phyloP scores from a whole-genome alignment of 352 stramenopile genomes.

The Globisporangium solare region DNA sequence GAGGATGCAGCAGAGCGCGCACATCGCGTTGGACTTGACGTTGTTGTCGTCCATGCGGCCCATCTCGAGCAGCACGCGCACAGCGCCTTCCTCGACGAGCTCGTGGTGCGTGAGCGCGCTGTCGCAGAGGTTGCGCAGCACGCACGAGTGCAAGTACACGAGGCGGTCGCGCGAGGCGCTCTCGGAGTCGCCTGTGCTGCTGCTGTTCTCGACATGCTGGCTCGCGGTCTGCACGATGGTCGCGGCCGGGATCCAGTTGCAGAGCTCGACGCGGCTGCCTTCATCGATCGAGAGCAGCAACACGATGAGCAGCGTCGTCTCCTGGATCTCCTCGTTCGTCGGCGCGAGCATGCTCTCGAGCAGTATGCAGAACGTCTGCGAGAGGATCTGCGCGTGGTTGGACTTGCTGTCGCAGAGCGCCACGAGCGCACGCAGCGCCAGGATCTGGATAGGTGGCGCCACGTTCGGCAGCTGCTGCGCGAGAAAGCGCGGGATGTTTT shows the following conservation, averaged over 20 bases:
- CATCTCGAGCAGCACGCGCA: slow-evolving; percentile 63
- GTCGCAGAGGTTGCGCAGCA: slow-evolving; percentile 68
- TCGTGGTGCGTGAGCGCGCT: slow-evolving; percentile 72
- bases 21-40: slow-evolving; percentile 66
- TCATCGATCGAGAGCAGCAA: slow-evolving; percentile 59
- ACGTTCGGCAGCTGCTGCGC: slow-evolving; percentile 39
- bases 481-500: slow-evolving; percentile 65
- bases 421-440: slow-evolving; percentile 45
- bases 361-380: slow-evolving; percentile 42
- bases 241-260: slow-evolving; percentile 53
- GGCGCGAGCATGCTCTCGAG: slow-evolving; percentile 40
- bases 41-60: slow-evolving; percentile 36
- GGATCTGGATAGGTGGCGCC: slow-evolving; percentile 27
- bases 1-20: slow-evolving; percentile 59
- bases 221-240: slow-evolving; percentile 31
- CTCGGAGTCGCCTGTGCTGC: not conserved
- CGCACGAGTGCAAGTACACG: slow-evolving; percentile 58
- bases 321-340: slow-evolving; percentile 37
- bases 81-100: slow-evolving; percentile 46
- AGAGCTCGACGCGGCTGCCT: slow-evolving; percentile 60
- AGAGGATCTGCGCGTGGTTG: slow-evolving; percentile 47
- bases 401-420: slow-evolving; percentile 43
- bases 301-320: slow-evolving; percentile 48
- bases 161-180: slow-evolving; percentile 12
- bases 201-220: slow-evolving; percentile 23